Base-by-base conservation (phyloP, 805 yeast genomes). In the Ogataea pignaliae region DNA sequence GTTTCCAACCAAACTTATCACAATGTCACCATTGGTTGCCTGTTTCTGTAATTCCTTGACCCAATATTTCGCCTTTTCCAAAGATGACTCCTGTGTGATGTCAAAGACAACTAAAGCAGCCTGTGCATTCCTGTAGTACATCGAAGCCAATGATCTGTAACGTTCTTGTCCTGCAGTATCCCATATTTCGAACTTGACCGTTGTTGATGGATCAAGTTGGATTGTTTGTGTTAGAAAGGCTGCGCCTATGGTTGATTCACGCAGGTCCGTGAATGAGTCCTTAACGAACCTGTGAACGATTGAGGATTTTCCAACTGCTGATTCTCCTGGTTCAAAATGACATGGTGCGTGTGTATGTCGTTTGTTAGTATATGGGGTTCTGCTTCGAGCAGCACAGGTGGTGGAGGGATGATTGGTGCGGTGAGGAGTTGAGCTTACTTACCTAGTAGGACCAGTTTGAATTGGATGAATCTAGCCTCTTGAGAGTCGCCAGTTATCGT, bases 121-220 rank as follows among this genome's bases (percentile, higher is more conserved):
- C 61, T 85, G 84, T 26, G 90, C 85, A 56, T 83, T 83, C 53
- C 95, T 64, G 61, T 85, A 85, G 64, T 85, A 85, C 89, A 85
- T 85, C 29, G 91, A 89, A 3, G 91, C 87, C 51, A 85, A 67
- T 0, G 88, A 79, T 50, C 84, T 75, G 56, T 85, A 85, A 44
- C 95, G 66, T 56, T 85, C 93, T 61, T 85, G 93, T 7, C 95
- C 93, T 0, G 91, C 90, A 2, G 91, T 85, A 59, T 85, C 95
- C 95, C 93, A 85, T 41, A 85, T 83, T 58, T 85, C 93, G 52
- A 83, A 77, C 60, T 84, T 83, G 36, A 85, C 75, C 1, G 80
- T 78, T 13, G 78, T 74, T 29, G 59, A 53, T 31, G 69, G 77
- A 42, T 76, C 77, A n/a, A 79, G 57, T 15, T 76, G 73, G 37